phyloP scores from a whole-genome alignment of 108 stramenopile species.

The Cyclotella kingstonii region DNA sequence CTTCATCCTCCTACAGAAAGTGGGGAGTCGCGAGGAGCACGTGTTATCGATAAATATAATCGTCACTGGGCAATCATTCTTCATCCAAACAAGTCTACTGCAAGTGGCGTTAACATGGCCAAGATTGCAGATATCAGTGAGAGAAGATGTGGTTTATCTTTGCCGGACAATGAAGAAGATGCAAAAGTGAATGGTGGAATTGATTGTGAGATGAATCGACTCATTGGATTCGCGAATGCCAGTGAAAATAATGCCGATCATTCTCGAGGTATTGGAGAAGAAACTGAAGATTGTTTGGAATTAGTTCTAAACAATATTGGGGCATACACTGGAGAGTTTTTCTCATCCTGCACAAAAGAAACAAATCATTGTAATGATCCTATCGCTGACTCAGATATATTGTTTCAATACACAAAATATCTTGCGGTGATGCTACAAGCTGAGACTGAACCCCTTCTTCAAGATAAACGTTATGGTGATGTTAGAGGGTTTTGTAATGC shows the following conservation, averaged over 20 bases:
- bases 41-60: constrained; percentile 85
- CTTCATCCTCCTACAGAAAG: constrained; percentile 60
- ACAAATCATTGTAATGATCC: not conserved
- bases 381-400: constrained; percentile 37
- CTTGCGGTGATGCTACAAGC: constrained; percentile 45
- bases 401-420: constrained; percentile 53
- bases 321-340: constrained; percentile 59
- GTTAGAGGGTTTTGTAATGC: constrained; percentile 38
- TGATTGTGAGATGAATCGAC: constrained; percentile 67
- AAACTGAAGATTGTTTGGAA: constrained; percentile 40
- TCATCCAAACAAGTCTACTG: constrained; percentile 76
- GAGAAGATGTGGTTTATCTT: constrained; percentile 49
- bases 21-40: constrained; percentile 56
- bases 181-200: constrained; percentile 70
- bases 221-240: constrained; percentile 77
- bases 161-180: constrained; percentile 64
- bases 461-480: constrained; percentile 14
- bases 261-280: constrained; percentile 67
- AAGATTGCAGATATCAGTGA: constrained; percentile 55
- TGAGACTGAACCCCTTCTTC: constrained; percentile 25
- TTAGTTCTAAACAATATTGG: constrained; percentile 70
- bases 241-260: constrained; percentile 65
- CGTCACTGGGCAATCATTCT: constrained; percentile 88
- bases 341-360: not conserved
- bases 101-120: constrained; percentile 62